Percentiles rank a stretch among this genome's conserved stretches.
Evolutionary conservation across 148 eudicot species (phyloP).

Genomic region (Camellia granthamiana): DNA sequence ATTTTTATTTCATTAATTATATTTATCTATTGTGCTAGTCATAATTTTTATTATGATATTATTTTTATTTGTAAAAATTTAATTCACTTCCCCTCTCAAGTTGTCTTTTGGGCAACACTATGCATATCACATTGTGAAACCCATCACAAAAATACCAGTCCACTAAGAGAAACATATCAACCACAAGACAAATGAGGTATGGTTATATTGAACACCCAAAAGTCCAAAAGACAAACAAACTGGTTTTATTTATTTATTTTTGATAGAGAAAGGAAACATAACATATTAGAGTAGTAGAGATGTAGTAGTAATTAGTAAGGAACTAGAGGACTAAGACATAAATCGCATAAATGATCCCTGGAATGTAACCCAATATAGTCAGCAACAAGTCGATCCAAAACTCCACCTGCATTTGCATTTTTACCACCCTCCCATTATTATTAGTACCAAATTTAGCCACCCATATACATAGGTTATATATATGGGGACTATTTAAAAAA

Average conservation of each 20-base stretch:
- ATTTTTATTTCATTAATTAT: too few species aligned
- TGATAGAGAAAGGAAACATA: neutral
- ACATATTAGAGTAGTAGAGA: neutral
- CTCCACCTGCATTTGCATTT: conserved; percentile 18
- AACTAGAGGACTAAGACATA: conserved; percentile 10
- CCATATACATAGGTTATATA: neutral
- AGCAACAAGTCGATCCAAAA: conserved; percentile 21
- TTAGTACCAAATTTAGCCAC: neutral
- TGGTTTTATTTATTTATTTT: too few species aligned
- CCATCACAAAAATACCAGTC: neutral
- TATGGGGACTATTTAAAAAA: too few species aligned
- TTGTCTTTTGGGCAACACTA: neutral
- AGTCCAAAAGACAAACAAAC: too few species aligned
- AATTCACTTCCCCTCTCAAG: too few species aligned
- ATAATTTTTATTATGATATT: too few species aligned
- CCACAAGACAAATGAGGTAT: too few species aligned
- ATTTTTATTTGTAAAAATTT: too few species aligned
- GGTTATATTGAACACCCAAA: too few species aligned
- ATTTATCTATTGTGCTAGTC: too few species aligned
- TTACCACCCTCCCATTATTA: neutral
- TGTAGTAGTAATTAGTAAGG: neutral
- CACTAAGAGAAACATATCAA: neutral
- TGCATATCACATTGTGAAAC: neutral
- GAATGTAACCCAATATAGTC: conserved; percentile 18
- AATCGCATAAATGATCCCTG: conserved; percentile 13